Base-by-base conservation (phyloP, 2,329 filamentous ascomycete species). In the Cryphonectria radicalis region DNA sequence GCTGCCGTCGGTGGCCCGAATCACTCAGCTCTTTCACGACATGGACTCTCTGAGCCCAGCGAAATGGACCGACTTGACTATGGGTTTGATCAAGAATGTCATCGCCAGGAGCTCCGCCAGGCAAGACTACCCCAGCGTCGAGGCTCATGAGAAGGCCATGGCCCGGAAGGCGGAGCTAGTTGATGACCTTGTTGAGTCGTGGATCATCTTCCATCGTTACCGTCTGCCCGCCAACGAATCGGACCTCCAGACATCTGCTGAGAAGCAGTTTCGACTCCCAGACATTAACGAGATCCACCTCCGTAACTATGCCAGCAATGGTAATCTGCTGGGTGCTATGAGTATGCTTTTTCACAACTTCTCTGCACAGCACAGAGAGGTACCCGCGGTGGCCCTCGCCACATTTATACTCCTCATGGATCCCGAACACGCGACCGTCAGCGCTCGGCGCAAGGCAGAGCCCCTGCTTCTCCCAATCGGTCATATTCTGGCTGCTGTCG, bases 381-480 rank as follows among this genome's bases (percentile, higher is more conserved):
- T 78, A 4, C 75, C 78, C n/a, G 76, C 79, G 37, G 77, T 82
- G 13, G 80, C 81, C 4, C 78, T 84, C 43, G 80, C 80, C 43
- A 82, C 82, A 0, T 83, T 80, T 72, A 76, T 78, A 22, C 69
- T 84, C 53, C 76, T 85, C 28, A 76, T 79, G 7, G 82, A 84
- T 68, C 71, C 76, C 11, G 70, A 73, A 37, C 73, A 77, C 25
- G 68, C 70, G 43, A 73, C 74, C n/a, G 57, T 71, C 10, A 69
- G 70, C 6, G 66, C 74, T 53, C 66, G 70, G 19, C 63, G 73
- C 25, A 74, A 72, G 40, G 77, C 79, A 13, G 63, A 65, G 3
- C 76, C 77, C 13, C 77, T 81, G 42, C 70, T 78, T 4, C 32
- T 74, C 5, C 74, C 76, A 37, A 73, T 80, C 65, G 73, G 67